These are phyloP conservation scores for Taiwanofungus camphoratus DNA, from an alignment of 1,284 basidiomycete genomes.

Conservation along the genomic window DNA sequence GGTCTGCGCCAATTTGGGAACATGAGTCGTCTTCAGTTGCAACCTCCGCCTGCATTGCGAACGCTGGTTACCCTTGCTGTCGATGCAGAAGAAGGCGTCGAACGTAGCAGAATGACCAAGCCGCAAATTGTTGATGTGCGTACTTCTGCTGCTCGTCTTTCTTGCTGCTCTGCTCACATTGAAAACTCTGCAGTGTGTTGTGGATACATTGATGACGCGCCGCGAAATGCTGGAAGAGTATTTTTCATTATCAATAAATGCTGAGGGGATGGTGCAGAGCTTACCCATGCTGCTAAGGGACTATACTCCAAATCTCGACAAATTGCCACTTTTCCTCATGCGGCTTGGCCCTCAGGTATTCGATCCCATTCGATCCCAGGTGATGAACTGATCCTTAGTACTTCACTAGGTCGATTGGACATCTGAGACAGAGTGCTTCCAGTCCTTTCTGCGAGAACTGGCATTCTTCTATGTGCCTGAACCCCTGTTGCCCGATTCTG, in stretches of 20 bases:
- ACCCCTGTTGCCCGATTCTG: conserved; percentile 28
- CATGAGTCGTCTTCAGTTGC: conserved; percentile 68
- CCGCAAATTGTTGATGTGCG: conserved; percentile 68
- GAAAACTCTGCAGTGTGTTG: conserved; percentile 46
- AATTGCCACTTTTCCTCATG: conserved; percentile 81
- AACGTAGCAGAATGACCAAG: conserved; percentile 45
- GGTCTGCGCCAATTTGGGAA: conserved; percentile 90
- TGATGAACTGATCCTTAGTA: conserved; percentile 1
- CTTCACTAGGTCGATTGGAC: conserved; percentile 77
- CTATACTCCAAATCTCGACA: conserved; percentile 83
- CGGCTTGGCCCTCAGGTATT: conserved; percentile 81
- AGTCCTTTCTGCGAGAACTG: conserved; percentile 80
- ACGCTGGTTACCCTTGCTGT: conserved; percentile 78
- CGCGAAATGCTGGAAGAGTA: conserved; percentile 92
- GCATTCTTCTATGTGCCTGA: conserved; percentile 86
- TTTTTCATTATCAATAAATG: conserved; percentile 73
- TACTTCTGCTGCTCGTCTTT: conserved; percentile 9
- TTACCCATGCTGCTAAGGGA: conserved; percentile 81
- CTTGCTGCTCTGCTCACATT: not conserved
- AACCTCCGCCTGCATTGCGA: conserved; percentile 75
- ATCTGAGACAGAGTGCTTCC: conserved; percentile 82
- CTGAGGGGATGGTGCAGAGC: conserved; percentile 60
- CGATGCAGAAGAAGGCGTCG: conserved; percentile 59
- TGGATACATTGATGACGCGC: conserved; percentile 47
- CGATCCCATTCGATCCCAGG: conserved; percentile 16